Evolutionary conservation across 805 yeast species (phyloP), one percentile per base, ranked within the genome.

Genomic region (Pichia californica): DNA sequence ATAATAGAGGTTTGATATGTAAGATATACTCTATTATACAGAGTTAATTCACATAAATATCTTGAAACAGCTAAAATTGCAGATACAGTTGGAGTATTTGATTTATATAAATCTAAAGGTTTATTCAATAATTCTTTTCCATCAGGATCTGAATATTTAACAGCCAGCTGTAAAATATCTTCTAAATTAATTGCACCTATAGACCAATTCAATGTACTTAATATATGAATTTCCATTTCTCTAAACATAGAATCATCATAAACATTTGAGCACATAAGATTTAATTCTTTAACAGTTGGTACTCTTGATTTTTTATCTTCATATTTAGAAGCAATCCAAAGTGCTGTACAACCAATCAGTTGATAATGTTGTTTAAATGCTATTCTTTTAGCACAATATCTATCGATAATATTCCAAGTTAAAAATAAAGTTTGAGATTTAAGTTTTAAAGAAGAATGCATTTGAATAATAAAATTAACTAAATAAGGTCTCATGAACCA

Each of bases 241-340:
- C 61, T 62, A 53, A 70, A 70, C 70, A 68, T 66, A 27, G 60
- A 52, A 43, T 63, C 67, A 31, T 76, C 81, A 52, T 76, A 77
- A 15, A 78, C 79, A 52, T 70, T 72, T 36, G 81, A 67, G 50
- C 81, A 76, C 80, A 77, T 75, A 44, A 70, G 59, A 10, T 74
- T 63, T 49, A 77, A 61, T 52, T 77, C 82, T 38, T 69, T 64
- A 39, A 77, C 62, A 3, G 78, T 74, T 20, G 82, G 82, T 5
- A 77, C 79, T 43, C 81, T 63, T 38, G 70, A 66, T 57, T 77
- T 77, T 54, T 77, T 77, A 53, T 77, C 82, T 55, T 77, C 82
- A 56, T 76, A 77, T 55, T 91, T 91, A 21, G 96, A 81, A 2
- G 96, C 87, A 27, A 91, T 74, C 97, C 98, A 91, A 29, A 91